phyloP scores from a whole-genome alignment of 345 rosid species.

The Hibiscus tridactylites region DNA sequence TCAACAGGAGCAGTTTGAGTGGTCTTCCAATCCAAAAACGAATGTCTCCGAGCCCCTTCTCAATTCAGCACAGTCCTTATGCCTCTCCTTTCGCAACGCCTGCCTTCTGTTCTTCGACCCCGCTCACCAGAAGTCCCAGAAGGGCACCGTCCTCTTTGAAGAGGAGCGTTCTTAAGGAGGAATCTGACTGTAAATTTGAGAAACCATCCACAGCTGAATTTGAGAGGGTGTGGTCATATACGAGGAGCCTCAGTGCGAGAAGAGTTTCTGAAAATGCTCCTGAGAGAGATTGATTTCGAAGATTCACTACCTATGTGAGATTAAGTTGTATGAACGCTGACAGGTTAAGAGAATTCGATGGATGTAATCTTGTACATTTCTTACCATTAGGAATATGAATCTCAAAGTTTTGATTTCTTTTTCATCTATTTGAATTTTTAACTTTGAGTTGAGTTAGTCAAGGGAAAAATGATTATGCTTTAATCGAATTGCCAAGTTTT shows the following conservation, averaged over 20 bases:
- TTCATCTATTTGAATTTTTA: not conserved
- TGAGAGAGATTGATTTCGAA: conserved; percentile 68
- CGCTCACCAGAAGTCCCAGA: conserved; percentile 53
- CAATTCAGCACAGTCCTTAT: conserved; percentile 54
- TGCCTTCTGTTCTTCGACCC: conserved; percentile 44
- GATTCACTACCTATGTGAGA: not conserved
- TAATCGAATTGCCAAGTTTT: not conserved
- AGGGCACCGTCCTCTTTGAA: conserved; percentile 33
- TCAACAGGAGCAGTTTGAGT: conserved; percentile 49
- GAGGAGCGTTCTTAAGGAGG: conserved; percentile 34
- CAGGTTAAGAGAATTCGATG: conserved; percentile 4
- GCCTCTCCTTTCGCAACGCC: conserved; percentile 74
- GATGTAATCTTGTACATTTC: conserved; percentile 29
- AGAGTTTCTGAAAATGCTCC: conserved; percentile 66
- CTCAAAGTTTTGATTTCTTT: conserved; percentile 18
- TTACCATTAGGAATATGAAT: conserved; percentile 24
- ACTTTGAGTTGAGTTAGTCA: conserved; percentile 3
- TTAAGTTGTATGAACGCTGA: not conserved
- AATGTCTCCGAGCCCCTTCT: conserved; percentile 65
- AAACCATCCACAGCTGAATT: conserved; percentile 32
- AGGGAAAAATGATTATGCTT: conserved; percentile 4
- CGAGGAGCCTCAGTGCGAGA: conserved; percentile 65
- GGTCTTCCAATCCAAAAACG: conserved; percentile 66
- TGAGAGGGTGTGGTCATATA: conserved; percentile 69
- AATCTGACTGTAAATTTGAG: conserved; percentile 26